Evolutionary conservation across 2,329 filamentous ascomycete genomes (phyloP).

Genomic region (Fusarium lateritium): DNA sequence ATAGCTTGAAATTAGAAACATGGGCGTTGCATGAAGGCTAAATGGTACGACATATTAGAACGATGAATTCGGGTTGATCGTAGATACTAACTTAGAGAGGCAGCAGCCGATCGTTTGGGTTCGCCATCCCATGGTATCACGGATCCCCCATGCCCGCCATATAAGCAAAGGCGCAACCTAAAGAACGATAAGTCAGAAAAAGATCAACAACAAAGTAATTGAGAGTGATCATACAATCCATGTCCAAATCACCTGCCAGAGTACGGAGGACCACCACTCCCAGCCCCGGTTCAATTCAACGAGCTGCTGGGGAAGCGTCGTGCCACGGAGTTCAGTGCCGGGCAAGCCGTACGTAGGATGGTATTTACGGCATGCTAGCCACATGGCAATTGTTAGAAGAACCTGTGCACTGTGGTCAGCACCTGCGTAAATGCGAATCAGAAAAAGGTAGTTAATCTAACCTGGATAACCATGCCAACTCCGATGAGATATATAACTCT

Average conservation of each 20-base stretch:
- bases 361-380: conserved; percentile 74
- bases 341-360: conserved; percentile 73
- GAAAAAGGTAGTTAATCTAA: conserved; percentile 49
- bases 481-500: conserved; percentile 65
- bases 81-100: conserved; percentile 57
- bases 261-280: conserved; percentile 74
- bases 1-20: conserved; percentile 74
- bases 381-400: conserved; percentile 70
- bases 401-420: conserved; percentile 58
- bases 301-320: conserved; percentile 56
- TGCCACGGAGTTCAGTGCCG: conserved; percentile 62
- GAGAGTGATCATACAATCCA: conserved; percentile 60
- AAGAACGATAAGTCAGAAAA: neutral
- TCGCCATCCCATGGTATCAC: conserved; percentile 76
- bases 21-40: conserved; percentile 73
- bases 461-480: conserved; percentile 69
- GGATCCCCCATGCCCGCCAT: conserved; percentile 72
- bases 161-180: conserved; percentile 67
- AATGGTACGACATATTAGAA: conserved; percentile 4
- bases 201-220: fast-evolving
- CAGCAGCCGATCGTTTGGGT: conserved; percentile 70
- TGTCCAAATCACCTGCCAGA: conserved; percentile 74
- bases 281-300: conserved; percentile 66
- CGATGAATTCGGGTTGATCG: neutral
- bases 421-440: neutral